Conservation (phyloP, 2,329 filamentous ascomycete genomes). For the Clonostachys rhizophaga region DNA sequence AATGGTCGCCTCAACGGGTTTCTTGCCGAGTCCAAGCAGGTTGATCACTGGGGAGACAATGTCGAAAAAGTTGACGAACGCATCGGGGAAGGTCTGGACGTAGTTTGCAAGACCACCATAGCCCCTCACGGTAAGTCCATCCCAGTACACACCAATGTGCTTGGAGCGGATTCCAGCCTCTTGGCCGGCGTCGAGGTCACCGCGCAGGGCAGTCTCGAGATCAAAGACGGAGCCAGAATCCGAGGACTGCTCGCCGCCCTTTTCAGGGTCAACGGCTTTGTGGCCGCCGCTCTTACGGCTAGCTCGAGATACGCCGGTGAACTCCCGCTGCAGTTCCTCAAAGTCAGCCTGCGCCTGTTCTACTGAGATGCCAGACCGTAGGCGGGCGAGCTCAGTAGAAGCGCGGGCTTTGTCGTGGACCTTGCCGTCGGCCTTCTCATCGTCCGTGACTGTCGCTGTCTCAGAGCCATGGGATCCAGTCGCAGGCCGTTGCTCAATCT, state of each 20-base stretch:
- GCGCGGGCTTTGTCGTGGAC: slow-evolving; percentile 8
- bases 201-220: slow-evolving; percentile 68
- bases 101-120: slow-evolving; percentile 71
- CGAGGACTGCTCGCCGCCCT: slow-evolving; percentile 14
- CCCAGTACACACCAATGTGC: slow-evolving; percentile 76
- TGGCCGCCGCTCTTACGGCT: slow-evolving; percentile 26
- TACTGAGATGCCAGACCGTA: slow-evolving; percentile 45
- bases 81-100: slow-evolving; percentile 71
- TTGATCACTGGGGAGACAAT: slow-evolving; percentile 59
- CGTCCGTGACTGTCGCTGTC: slow-evolving; percentile 15
- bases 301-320: slow-evolving; percentile 51
- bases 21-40: slow-evolving; percentile 61
- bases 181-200: slow-evolving; percentile 65
- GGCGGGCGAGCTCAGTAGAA: slow-evolving; percentile 7
- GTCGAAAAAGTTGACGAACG: slow-evolving; percentile 73
- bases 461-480: slow-evolving; percentile 15
- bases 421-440: slow-evolving; percentile 1
- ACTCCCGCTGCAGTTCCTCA: slow-evolving; percentile 57
- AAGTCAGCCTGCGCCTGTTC: slow-evolving; percentile 67
- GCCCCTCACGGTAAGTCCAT: slow-evolving; percentile 70
- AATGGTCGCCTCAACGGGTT: slow-evolving; percentile 68
- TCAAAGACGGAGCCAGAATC: slow-evolving; percentile 58
- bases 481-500: slow-evolving; percentile 11
- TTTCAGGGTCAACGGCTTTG: neutral
- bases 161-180: slow-evolving; percentile 78